Base-by-base conservation (phyloP, 2,329 filamentous ascomycete species). In the Ceratocystis colombiana region DNA sequence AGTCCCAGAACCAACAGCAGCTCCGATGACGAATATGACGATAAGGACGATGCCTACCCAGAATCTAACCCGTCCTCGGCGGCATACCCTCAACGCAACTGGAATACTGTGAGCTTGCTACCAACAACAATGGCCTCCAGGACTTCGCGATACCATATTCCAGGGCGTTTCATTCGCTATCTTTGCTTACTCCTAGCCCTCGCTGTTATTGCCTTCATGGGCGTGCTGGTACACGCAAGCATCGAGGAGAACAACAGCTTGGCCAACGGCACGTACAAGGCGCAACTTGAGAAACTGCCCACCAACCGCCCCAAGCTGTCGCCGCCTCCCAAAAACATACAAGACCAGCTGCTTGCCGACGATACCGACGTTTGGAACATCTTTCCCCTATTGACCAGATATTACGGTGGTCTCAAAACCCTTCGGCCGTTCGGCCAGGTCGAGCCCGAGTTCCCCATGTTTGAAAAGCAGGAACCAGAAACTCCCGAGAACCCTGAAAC, bases 371-470 rank as follows among this genome's bases (percentile, higher is more conserved):
- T 59, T 4, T 97, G 92, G 91, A 89, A 96, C 73, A 83, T 82
- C 8, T 97, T 96, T 73, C 84, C 86, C 0, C 95, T 96, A 72
- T 75, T 99, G 68, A 87, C 87, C 68, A 83, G 92, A 69, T 99
- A 96, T 74, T 94, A 96, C 74, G 93, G 91, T 15, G 94, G 94
- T 0, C 81, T 99, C 68, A 82, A 87, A 69, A 88, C 83, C 0
- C 73, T 99, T 68, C 83, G 89, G 0, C 76, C 84, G 0, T 77
- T 85, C 30, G 74, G 80, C 15, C 79, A 89, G 61, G 93, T 92
- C 70, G 78, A 81, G 8, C 87, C 92, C 0, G 89, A 97, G 72
- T 97, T 96, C 73, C 93, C 94, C 1, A 80, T 81, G 6, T 76
- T 81, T 1, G 80, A 82, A 62, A 84, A 87, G 63, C 86, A 87